A percentile compares a stretch with the other conserved stretches of the same genome.
Conservation (phyloP, 2,329 filamentous ascomycete species). For the Penicillium concentricum region DNA sequence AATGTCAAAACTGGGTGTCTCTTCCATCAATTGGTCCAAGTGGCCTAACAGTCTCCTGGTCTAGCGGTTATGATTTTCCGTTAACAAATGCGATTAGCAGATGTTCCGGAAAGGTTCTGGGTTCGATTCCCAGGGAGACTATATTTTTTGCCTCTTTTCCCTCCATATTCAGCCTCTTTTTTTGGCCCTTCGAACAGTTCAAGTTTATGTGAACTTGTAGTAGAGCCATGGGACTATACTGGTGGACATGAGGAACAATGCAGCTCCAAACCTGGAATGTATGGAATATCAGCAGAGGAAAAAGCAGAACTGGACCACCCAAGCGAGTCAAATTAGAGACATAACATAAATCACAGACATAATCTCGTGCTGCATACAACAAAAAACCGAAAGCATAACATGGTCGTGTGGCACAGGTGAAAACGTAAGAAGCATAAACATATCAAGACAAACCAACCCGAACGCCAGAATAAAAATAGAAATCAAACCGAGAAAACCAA, state of each 20-base stretch:
- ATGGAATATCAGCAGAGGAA: neutral
- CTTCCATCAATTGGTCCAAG: neutral
- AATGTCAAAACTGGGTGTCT: rapidly evolving
- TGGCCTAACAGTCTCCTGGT: constrained; percentile 8
- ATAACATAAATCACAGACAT: constrained; percentile 1
- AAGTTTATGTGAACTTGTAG: neutral
- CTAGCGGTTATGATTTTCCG: constrained; percentile 14
- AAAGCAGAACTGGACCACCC: neutral
- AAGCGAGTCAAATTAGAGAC: neutral
- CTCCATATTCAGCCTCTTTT: neutral
- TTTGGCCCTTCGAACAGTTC: neutral
- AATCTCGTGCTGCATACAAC: constrained; percentile 3
- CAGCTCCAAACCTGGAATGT: neutral
- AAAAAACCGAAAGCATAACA: neutral
- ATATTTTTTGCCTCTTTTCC: neutral
- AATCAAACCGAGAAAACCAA: neutral
- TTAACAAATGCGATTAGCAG: constrained; percentile 6
- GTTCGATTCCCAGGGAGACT: constrained; percentile 14
- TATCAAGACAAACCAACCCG: constrained; percentile 5
- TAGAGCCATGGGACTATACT: neutral
- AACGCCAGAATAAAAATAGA: constrained; percentile 2
- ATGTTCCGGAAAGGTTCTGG: constrained; percentile 13
- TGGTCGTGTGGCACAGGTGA: neutral
- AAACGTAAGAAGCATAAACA: neutral
- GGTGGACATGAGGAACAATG: neutral